These are phyloP conservation scores for Ophiostoma himal-ulmi DNA, from an alignment of 2,329 filamentous ascomycete genomes.

Conservation along the genomic window DNA sequence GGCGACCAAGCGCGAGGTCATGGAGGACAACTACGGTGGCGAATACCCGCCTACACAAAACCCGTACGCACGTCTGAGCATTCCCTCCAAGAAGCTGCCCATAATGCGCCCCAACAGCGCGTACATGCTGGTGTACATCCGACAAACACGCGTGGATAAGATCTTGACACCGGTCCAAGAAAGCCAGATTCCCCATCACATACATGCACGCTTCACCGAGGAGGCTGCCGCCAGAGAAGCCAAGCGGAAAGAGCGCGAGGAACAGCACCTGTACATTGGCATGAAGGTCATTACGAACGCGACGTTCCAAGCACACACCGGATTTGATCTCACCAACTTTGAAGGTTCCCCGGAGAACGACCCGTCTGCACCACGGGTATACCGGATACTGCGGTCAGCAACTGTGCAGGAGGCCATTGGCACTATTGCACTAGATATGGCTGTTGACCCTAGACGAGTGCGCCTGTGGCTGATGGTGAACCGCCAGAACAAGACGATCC, in stretches of 20 bases:
- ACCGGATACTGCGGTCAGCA: constrained; percentile 69
- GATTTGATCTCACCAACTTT: constrained; percentile 73
- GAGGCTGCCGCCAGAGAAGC: constrained; percentile 72
- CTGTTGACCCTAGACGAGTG: constrained; percentile 61
- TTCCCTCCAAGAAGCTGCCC: constrained; percentile 49
- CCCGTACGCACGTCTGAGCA: constrained; percentile 41
- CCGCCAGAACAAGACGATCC: constrained; percentile 91
- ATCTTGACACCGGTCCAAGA: constrained; percentile 72
- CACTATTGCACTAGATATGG: constrained; percentile 64
- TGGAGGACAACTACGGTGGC: constrained; percentile 95
- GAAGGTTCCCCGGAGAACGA: constrained; percentile 54
- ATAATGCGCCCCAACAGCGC: constrained; percentile 71
- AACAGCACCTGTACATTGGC: constrained; percentile 87
- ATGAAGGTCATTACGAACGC: constrained; percentile 75
- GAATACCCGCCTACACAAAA: constrained; percentile 56
- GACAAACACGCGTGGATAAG: constrained; percentile 76
- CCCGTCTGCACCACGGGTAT: constrained; percentile 62
- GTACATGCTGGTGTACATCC: constrained; percentile 98
- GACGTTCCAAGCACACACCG: constrained; percentile 73
- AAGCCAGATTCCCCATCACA: constrained; percentile 73
- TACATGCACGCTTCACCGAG: constrained; percentile 50
- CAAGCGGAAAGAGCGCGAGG: constrained; percentile 79
- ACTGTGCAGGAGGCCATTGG: constrained; percentile 69
- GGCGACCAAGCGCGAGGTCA: constrained; percentile 80
- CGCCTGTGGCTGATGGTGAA: constrained; percentile 98